Percentiles rank a stretch among this genome's conserved stretches.
Conservation (phyloP, 2,329 filamentous ascomycete species). For the Atkinsonella texensis region DNA sequence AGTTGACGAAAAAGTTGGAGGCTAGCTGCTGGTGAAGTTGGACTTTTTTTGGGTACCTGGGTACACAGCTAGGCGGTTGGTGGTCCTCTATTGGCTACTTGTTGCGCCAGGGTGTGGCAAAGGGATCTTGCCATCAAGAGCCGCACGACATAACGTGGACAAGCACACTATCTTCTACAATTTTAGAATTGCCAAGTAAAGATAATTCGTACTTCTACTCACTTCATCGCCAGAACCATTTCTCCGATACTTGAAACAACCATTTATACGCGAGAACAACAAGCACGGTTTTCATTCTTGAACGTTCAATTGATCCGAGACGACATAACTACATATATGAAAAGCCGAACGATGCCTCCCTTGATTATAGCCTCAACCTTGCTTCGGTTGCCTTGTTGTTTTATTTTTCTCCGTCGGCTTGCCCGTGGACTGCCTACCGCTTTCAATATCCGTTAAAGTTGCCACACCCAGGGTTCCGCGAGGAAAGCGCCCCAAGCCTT, state of each 20-base stretch:
- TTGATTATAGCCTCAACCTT: constrained; percentile 26
- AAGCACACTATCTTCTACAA: neutral
- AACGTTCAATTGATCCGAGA: constrained; percentile 28
- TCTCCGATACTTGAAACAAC: too few species aligned
- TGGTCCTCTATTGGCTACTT: neutral
- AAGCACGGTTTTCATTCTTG: constrained; percentile 15
- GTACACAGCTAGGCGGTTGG: neutral
- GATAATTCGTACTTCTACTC: too few species aligned
- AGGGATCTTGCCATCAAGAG: too few species aligned
- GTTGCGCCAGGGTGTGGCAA: neutral
- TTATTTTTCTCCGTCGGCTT: constrained; percentile 6
- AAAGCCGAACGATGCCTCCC: constrained; percentile 25
- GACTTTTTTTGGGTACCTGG: neutral
- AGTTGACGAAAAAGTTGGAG: neutral
- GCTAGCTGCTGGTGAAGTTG: neutral
- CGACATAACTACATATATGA: constrained; percentile 32
- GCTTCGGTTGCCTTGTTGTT: constrained; percentile 15
- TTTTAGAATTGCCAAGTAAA: too few species aligned
- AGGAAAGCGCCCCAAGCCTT: constrained; percentile 19
- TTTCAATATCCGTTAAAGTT: constrained; percentile 4
- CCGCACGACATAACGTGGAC: neutral
- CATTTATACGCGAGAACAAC: too few species aligned
- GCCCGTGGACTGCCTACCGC: constrained; percentile 17
- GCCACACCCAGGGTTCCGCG: constrained; percentile 12
- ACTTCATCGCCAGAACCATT: too few species aligned